Conservation (phyloP, 2,329 filamentous ascomycete genomes). For the Thelonectria olida region DNA sequence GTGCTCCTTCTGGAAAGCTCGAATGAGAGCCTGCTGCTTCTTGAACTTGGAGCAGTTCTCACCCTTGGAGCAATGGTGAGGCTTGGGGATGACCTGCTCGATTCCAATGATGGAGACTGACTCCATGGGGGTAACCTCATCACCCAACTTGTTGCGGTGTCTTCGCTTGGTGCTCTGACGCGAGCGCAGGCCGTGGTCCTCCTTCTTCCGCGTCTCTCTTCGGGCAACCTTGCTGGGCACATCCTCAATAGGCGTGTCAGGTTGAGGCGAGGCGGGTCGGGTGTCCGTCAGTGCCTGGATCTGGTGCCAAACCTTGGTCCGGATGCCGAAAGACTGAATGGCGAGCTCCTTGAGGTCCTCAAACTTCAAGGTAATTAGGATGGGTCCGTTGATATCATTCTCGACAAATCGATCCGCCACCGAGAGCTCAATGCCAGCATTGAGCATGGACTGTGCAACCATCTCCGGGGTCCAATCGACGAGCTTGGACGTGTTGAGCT, state of each 20-base stretch:
- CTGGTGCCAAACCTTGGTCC: constrained; percentile 82
- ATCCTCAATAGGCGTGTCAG: constrained; percentile 70
- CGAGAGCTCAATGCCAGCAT: constrained; percentile 79
- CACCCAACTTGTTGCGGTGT: constrained; percentile 53
- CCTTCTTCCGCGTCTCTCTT: constrained; percentile 54
- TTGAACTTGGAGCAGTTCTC: constrained; percentile 85
- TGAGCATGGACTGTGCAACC: constrained; percentile 87
- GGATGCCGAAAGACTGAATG: constrained; percentile 83
- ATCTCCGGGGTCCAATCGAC: constrained; percentile 77
- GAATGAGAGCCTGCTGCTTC: constrained; percentile 81
- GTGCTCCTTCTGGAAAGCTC: constrained; percentile 78
- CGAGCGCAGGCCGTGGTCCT: constrained; percentile 45
- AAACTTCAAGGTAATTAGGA: constrained; percentile 90
- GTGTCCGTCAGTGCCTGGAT: constrained; percentile 74
- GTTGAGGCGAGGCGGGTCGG: constrained; percentile 59
- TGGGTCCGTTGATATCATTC: constrained; percentile 91
- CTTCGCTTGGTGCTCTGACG: constrained; percentile 53
- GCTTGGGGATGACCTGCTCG: constrained; percentile 86
- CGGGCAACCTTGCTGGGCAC: constrained; percentile 60
- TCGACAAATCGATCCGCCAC: constrained; percentile 86
- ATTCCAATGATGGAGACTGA: constrained; percentile 93
- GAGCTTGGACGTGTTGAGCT: constrained; percentile 68
- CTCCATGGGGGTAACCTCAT: constrained; percentile 81
- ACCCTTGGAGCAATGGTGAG: constrained; percentile 86
- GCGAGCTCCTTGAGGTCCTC: constrained; percentile 86